Evolutionary conservation across 1,284 basidiomycete genomes (phyloP).

Genomic region (Meripilus lineatus): DNA sequence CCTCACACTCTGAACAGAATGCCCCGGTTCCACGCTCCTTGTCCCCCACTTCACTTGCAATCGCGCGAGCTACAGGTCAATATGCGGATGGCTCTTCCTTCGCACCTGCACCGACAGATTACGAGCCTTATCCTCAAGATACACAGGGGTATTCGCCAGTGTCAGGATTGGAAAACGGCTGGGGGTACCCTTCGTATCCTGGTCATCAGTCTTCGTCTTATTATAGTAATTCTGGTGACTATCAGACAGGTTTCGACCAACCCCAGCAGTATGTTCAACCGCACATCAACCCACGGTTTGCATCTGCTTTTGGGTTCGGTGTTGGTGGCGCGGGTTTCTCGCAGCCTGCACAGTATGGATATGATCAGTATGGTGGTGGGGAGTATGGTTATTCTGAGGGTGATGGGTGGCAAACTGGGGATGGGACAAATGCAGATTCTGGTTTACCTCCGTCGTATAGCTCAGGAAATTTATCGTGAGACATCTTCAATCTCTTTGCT

Average conservation of each 20-base stretch:
- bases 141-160: neutral
- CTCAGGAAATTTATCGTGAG: too few relatives aligned
- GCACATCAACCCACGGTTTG: constrained; percentile 78
- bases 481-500: too few relatives aligned
- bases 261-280: constrained; percentile 60
- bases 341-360: constrained; percentile 7
- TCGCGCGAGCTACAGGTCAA: constrained; percentile 43
- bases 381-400: too few relatives aligned
- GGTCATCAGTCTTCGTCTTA: neutral
- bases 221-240: constrained; percentile 18
- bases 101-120: constrained; percentile 11
- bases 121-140: constrained; percentile 5
- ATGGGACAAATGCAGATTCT: too few relatives aligned
- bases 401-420: too few relatives aligned
- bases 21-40: constrained; percentile 28
- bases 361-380: neutral
- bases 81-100: constrained; percentile 23
- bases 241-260: too few relatives aligned
- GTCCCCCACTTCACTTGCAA: constrained; percentile 44
- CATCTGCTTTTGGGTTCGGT: constrained; percentile 47
- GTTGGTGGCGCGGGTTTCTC: constrained; percentile 25
- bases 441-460: too few relatives aligned
- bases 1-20: constrained; percentile 24
- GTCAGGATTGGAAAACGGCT: constrained; percentile 9
- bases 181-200: constrained; percentile 20